Evolutionary conservation across 257 asterid species (phyloP).

Genomic region (Haberlea rhodopensis): DNA sequence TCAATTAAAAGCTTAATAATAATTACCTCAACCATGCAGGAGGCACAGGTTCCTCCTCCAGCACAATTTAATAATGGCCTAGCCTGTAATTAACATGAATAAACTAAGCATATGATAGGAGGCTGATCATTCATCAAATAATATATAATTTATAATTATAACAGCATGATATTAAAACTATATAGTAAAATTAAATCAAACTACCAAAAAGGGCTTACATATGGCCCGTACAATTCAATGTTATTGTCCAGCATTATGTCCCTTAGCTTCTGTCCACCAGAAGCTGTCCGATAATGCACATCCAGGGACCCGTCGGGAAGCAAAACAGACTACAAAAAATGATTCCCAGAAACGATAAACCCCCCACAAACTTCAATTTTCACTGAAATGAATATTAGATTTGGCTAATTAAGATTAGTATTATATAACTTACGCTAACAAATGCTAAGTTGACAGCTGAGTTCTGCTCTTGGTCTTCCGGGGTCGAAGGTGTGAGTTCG

Average conservation of each 20-base stretch:
- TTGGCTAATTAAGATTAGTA: too few relatives aligned
- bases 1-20: not conserved
- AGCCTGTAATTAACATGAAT: slow-evolving; percentile 35
- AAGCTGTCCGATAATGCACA: slow-evolving; percentile 60
- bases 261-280: slow-evolving; percentile 76
- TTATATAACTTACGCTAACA: slow-evolving; percentile 41
- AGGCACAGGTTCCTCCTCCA: slow-evolving; percentile 84
- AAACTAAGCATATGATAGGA: not conserved
- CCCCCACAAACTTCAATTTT: too few relatives aligned
- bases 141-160: too few relatives aligned
- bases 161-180: too few relatives aligned
- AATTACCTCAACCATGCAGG: slow-evolving; percentile 79
- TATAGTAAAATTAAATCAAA: not conserved
- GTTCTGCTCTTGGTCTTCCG: slow-evolving; percentile 26
- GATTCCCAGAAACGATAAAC: too few relatives aligned
- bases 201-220: too few relatives aligned
- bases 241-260: slow-evolving; percentile 72
- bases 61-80: slow-evolving; percentile 73
- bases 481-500: slow-evolving; percentile 11
- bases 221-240: slow-evolving; percentile 78
- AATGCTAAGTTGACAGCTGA: slow-evolving; percentile 56
- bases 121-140: not conserved
- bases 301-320: slow-evolving; percentile 89
- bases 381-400: too few relatives aligned
- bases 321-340: slow-evolving; percentile 64